These are phyloP conservation scores for Clitopilus hobsonii DNA, from an alignment of 768 basidiomycete genomes.

Conservation along the genomic window DNA sequence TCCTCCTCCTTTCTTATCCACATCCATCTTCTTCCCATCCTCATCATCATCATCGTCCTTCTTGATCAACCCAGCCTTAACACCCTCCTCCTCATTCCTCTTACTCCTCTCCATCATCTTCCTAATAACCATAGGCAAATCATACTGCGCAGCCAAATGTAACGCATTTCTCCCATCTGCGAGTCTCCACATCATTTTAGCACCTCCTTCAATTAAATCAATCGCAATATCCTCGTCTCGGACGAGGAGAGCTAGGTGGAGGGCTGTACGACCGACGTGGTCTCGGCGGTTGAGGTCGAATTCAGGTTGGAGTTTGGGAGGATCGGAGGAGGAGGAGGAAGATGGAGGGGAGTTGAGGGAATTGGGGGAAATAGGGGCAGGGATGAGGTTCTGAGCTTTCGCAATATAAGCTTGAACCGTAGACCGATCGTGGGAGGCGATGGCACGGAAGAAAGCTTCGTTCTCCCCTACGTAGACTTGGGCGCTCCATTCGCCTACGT, in stretches of 20 bases:
- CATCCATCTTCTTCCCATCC: slow-evolving; percentile 17
- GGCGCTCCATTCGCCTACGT: slow-evolving; percentile 61
- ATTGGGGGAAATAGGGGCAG: not conserved
- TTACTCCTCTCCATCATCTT: slow-evolving; percentile 50
- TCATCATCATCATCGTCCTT: slow-evolving; percentile 19
- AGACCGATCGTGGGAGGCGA: slow-evolving; percentile 38
- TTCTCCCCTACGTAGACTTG: slow-evolving; percentile 55
- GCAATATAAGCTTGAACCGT: slow-evolving; percentile 32
- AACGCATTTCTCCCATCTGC: slow-evolving; percentile 53
- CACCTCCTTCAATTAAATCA: slow-evolving; percentile 51
- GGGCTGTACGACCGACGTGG: slow-evolving; percentile 55
- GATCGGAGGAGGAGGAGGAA: not conserved
- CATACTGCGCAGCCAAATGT: slow-evolving; percentile 52
- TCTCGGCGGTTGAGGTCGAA: slow-evolving; percentile 48
- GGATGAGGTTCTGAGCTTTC: slow-evolving; percentile 23
- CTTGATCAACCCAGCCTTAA: slow-evolving; percentile 8
- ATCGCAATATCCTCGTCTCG: slow-evolving; percentile 40
- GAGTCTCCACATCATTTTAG: slow-evolving; percentile 49
- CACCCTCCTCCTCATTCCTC: slow-evolving; percentile 27
- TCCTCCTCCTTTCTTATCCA: slow-evolving; percentile 5
- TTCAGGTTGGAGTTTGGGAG: not conserved
- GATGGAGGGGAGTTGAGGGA: not conserved
- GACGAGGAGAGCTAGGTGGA: slow-evolving; percentile 54
- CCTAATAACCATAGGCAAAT: slow-evolving; percentile 33
- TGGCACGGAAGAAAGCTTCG: slow-evolving; percentile 53